Percentiles rank a stretch among this genome's conserved stretches.
These are phyloP conservation scores for Citrus sinensis DNA, from an alignment of 345 rosid genomes.

Conservation along the genomic window DVS_A1.0 CM039167.1:9211001-9211500, in stretches of 20 bases:
- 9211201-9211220: slow-evolving; percentile 66
- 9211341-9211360: slow-evolving; percentile 74
- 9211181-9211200: slow-evolving; percentile 66
- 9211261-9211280: neutral
- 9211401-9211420: neutral
- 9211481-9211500: neutral
- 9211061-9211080: slow-evolving; percentile 38
- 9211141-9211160: slow-evolving; percentile 77
- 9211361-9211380: slow-evolving; percentile 67
- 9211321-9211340: slow-evolving; percentile 47
- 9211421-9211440: too few relatives aligned
- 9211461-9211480: neutral
- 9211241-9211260: slow-evolving; percentile 10
- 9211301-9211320: slow-evolving; percentile 66
- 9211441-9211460: neutral
- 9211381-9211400: neutral
- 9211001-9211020: slow-evolving; percentile 84
- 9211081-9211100: neutral
- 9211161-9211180: slow-evolving; percentile 59
- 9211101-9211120: slow-evolving; percentile 11
- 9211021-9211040: slow-evolving; percentile 74
- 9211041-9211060: slow-evolving; percentile 55
- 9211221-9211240: slow-evolving; percentile 23
- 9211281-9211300: slow-evolving; percentile 30
- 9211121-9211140: slow-evolving; percentile 19